Percentiles rank a stretch among this genome's conserved stretches.
Evolutionary conservation across 805 yeast genomes (phyloP).

Genomic region (Pichia heedii): DNA sequence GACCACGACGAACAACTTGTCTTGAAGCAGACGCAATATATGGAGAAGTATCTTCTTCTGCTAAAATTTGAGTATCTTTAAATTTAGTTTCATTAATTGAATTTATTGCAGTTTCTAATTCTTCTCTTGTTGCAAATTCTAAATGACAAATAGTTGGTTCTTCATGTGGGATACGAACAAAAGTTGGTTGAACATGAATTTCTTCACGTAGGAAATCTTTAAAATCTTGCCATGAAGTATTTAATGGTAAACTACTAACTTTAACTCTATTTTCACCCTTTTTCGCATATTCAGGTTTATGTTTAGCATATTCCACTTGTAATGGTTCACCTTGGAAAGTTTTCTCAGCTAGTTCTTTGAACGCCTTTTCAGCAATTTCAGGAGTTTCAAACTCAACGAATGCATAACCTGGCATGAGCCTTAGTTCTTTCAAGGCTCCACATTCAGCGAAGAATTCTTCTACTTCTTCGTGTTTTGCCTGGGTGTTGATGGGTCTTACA

Average conservation of each 20-base stretch:
- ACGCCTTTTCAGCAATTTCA: slow-evolving; percentile 43
- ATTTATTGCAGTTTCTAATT: slow-evolving; percentile 64
- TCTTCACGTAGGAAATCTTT: slow-evolving; percentile 84
- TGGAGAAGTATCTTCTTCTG: slow-evolving; percentile 70
- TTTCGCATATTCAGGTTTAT: slow-evolving; percentile 42
- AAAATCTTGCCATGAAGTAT: slow-evolving; percentile 79
- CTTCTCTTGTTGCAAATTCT: slow-evolving; percentile 59
- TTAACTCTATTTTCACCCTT: slow-evolving; percentile 70
- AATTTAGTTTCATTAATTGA: slow-evolving; percentile 63
- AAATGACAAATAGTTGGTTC: slow-evolving; percentile 39
- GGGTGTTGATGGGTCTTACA: slow-evolving; percentile 31
- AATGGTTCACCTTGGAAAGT: slow-evolving; percentile 43
- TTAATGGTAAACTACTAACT: slow-evolving; percentile 62
- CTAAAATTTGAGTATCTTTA: slow-evolving; percentile 54
- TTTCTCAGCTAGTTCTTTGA: slow-evolving; percentile 35
- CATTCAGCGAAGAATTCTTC: slow-evolving; percentile 58
- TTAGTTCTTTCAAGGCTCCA: slow-evolving; percentile 62
- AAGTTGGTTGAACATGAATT: slow-evolving; percentile 54
- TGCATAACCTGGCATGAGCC: slow-evolving; percentile 75
- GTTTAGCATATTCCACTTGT: slow-evolving; percentile 46
- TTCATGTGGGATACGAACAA: slow-evolving; percentile 43
- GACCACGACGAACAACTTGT: slow-evolving; percentile 33
- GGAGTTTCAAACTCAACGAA: slow-evolving; percentile 76
- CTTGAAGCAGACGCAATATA: slow-evolving; percentile 40
- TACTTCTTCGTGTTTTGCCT: slow-evolving; percentile 40